Percentiles rank a stretch among this genome's conserved stretches.
Conservation (phyloP, 495 filamentous ascomycete genomes). For the Cetradonia linearis region DNA sequence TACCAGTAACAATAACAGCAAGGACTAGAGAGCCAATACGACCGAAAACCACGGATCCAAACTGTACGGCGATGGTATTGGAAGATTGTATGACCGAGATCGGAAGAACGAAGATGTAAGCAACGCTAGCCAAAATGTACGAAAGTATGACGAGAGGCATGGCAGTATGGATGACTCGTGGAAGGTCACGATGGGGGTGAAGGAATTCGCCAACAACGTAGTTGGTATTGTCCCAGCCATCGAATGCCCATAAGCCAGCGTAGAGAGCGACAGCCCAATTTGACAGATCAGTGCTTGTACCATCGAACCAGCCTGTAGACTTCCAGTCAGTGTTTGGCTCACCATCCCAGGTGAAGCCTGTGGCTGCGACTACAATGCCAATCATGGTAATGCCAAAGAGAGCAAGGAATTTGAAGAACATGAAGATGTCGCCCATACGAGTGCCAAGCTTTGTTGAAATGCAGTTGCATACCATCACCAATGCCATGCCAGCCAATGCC, state of each 20-base stretch:
- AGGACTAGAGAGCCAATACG: slow-evolving; percentile 70
- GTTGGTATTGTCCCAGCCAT: slow-evolving; percentile 99
- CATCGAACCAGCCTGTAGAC: slow-evolving; percentile 75
- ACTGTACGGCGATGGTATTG: slow-evolving; percentile 91
- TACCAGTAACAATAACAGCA: slow-evolving; percentile 78
- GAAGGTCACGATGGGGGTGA: slow-evolving; percentile 79
- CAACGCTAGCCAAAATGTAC: slow-evolving; percentile 82
- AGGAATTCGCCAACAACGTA: slow-evolving; percentile 96
- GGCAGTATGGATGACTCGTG: slow-evolving; percentile 89
- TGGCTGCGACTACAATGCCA: slow-evolving; percentile 81
- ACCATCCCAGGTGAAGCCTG: slow-evolving; percentile 68
- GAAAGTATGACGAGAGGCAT: slow-evolving; percentile 88
- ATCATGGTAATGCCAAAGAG: slow-evolving; percentile 77
- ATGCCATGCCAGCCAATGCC: slow-evolving; percentile 61
- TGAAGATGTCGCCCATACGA: slow-evolving; percentile 74
- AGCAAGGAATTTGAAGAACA: slow-evolving; percentile 94
- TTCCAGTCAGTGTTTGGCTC: slow-evolving; percentile 81
- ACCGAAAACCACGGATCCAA: slow-evolving; percentile 85
- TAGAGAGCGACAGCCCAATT: slow-evolving; percentile 89
- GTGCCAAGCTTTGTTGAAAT: slow-evolving; percentile 81
- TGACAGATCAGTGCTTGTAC: slow-evolving; percentile 65
- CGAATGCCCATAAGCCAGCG: slow-evolving; percentile 93
- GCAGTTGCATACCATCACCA: slow-evolving; percentile 79
- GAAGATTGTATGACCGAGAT: slow-evolving; percentile 63
- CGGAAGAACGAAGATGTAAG: slow-evolving; percentile 94